Conservation (phyloP, 2,329 filamentous ascomycete species). For the Aureobasidium vineae region DNA sequence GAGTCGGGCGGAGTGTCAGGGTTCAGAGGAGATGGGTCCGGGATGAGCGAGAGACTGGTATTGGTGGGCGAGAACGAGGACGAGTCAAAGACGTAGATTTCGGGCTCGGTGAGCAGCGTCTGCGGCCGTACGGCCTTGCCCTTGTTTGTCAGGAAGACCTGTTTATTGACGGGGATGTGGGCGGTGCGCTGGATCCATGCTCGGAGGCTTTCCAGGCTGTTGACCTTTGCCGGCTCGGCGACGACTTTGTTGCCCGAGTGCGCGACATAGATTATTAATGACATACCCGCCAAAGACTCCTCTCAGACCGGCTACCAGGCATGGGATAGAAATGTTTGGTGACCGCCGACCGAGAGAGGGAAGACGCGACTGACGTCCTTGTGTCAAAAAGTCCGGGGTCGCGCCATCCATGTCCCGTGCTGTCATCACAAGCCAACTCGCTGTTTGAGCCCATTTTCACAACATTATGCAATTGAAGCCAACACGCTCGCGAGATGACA, state of each 20-base stretch:
- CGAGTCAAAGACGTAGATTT: constrained; percentile 91
- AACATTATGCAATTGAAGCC: not conserved
- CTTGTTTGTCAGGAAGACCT: constrained; percentile 81
- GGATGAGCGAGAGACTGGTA: constrained; percentile 48
- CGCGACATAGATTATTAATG: constrained; percentile 85
- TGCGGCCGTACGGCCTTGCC: constrained; percentile 82
- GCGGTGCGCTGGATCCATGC: constrained; percentile 74
- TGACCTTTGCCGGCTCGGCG: constrained; percentile 72
- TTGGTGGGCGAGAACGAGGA: constrained; percentile 49
- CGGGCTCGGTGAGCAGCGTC: constrained; percentile 76
- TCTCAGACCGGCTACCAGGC: not conserved
- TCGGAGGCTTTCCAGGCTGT: constrained; percentile 79
- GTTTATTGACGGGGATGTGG: constrained; percentile 70
- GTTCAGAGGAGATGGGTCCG: constrained; percentile 58
- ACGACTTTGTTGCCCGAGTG: constrained; percentile 86
- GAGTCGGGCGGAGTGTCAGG: constrained; percentile 71
- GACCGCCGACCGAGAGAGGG: not conserved
- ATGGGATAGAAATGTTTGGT: constrained; percentile 9
- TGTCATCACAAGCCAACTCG: not conserved
- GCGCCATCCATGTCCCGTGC: not conserved
- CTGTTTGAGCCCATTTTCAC: too few species aligned
- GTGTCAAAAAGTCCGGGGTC: constrained; percentile 20
- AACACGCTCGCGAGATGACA: not conserved
- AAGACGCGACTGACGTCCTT: constrained; percentile 15
- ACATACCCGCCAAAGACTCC: constrained; percentile 57